Evolutionary conservation across 2,329 filamentous ascomycete genomes (phyloP), one percentile per base, ranked within the genome.

Genomic region (Domatiomyces globalis): DNA sequence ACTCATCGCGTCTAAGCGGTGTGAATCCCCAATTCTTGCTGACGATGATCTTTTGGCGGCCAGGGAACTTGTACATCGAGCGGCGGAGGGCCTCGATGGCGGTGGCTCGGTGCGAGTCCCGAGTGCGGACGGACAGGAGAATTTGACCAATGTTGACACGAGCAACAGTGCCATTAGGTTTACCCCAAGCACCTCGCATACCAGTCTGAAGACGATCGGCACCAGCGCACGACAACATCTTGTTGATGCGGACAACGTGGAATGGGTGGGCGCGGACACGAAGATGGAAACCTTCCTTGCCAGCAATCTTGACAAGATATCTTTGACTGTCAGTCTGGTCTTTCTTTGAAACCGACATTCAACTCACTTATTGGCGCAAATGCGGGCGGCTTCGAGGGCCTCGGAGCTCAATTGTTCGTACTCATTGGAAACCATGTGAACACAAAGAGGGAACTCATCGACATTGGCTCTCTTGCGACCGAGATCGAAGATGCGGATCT

Each of bases 11-110:
- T 69, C 87, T 85, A 67, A 98, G 87, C 70, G 89, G 89, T 59
- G 92, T 98, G 86, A 98, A 98, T 65, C 92, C 92, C 92, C 92
- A 98, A 84, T 98, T 98, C 88, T 96, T 98, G 80, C 86, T 94
- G 77, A 96, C 84, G 69, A 98, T 95, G 79, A 98, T 96, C 88
- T 98, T 98, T 83, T 98, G 92, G 77, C 92, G 90, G 74, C 92
- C 92, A 64, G 92, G 92, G 87, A 98, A 98, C 85, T 96, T 98
- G 87, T 96, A 95, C 84, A 95, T 92, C 63, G 88, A 94, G 73
- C 92, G 88, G 72, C 94, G 90, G 73, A 98, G 87, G 70, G 92
- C 92, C 84, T 98, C 92, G 68, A 98, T 88, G 72, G 92, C 92
- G 68, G 84, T 81, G 64, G 84, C 84, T 67, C 88, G 87, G 84